These are phyloP conservation scores for Astragalus glycyphyllos DNA, from an alignment of 306 rosid genomes.

Conservation along the genomic window DNA sequence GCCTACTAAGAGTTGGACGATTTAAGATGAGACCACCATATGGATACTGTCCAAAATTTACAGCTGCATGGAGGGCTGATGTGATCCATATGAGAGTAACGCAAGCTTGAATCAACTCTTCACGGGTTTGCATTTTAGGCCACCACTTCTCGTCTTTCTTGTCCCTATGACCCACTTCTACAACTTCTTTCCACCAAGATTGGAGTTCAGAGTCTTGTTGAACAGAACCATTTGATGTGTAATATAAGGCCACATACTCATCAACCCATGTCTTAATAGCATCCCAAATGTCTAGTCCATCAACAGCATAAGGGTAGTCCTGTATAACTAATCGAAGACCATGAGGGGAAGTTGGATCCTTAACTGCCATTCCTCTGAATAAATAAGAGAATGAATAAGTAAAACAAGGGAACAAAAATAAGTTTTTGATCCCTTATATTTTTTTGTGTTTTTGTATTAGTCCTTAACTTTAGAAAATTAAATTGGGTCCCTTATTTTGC, in stretches of 20 bases:
- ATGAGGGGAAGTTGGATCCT: no score
- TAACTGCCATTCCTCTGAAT: conserved; percentile 31
- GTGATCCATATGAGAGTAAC: conserved; percentile 4
- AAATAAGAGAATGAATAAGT: not conserved
- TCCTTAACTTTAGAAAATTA: no score
- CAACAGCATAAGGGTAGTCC: no score
- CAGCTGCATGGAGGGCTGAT: conserved; percentile 35
- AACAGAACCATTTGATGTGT: conserved; percentile 39
- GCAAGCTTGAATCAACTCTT: not conserved
- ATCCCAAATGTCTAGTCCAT: no score
- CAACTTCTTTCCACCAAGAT: conserved; percentile 46
- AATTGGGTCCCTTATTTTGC: no score
- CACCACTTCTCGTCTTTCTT: conserved; percentile 24
- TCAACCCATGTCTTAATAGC: conserved; percentile 3
- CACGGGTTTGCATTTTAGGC: not conserved
- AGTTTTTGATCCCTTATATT: no score
- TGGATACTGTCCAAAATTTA: not conserved
- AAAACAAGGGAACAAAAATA: no score
- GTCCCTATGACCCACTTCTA: conserved; percentile 31
- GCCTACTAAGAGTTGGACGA: no score
- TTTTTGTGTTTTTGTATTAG: no score
- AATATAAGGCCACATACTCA: conserved; percentile 14
- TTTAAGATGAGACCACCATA: no score
- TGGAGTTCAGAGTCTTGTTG: conserved; percentile 58
- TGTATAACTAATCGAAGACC: no score